Evolutionary conservation across 495 filamentous ascomycete species (phyloP), one percentile per base, ranked within the genome.

Genomic region (Trichoderma erinaceum): DNA sequence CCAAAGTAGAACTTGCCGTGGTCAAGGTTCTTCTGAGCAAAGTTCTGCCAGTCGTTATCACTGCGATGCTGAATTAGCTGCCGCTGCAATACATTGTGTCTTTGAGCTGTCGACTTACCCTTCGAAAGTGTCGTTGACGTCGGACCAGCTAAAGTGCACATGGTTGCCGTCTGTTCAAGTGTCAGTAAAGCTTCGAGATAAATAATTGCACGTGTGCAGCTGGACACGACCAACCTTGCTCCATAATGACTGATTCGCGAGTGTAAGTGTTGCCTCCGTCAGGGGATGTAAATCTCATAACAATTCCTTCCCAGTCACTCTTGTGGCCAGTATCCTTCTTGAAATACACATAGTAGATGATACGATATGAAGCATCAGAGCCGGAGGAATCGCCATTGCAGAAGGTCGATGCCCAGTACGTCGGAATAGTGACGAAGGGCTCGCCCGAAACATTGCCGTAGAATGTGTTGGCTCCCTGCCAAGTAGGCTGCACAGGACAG

Each of bases 1-100:
- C 56, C 56, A 61, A 61, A 61, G 56, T 61, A 61, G 23, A 61
- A 61, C 56, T 61, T 61, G 27, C 56, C 56, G 56, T 61, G 56
- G 13, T 61, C 56, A 13, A 61, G 27, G 25, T 61, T 61, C 56
- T 61, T 61, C 56, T 61, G 56, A 15, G 56, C 1, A 32, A 61
- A 61, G 12, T 18, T 21, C 56, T 61, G 4, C 56, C 56, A 61
- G 56, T 61, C 56, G 13, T 27, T 12, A 18, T 61, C 56, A 3
- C 56, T 61, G 25, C 35, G 10, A 32, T 21, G n/a, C 15, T 25
- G 35, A 32, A 25, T 61, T 32, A 61, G 56, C 56, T 13, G 12
- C 56, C 11, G 27, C 2, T 16, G 27, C 25, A 0, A 13, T 13
- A 32, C 16, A 18, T 10, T 4, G 4, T 12, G 4, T 56, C 7